phyloP scores from a whole-genome alignment of 192 early-diverging fungal genomes.

The Rhizoclosmatium globosum region DNA sequence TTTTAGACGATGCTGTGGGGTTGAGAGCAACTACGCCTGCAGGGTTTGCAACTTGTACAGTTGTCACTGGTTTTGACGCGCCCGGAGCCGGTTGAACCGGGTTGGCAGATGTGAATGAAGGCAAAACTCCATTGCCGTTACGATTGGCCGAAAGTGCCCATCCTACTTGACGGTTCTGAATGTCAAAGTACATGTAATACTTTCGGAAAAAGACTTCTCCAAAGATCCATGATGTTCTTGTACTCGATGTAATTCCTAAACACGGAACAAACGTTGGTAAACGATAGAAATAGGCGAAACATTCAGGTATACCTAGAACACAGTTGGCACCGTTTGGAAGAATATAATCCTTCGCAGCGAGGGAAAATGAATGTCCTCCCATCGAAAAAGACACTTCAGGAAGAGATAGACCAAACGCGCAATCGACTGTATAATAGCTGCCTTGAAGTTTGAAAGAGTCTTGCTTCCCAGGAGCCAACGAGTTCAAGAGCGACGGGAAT shows the following conservation, averaged over 20 bases:
- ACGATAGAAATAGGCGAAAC: background rate
- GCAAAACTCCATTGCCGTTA: background rate
- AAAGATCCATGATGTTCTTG: slow-evolving; percentile 48
- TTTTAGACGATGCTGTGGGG: too few relatives aligned
- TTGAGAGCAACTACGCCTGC: too few relatives aligned
- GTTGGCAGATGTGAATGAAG: too few relatives aligned
- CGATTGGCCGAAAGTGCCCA: slow-evolving; percentile 7
- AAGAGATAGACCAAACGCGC: background rate
- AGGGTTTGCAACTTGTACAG: too few relatives aligned
- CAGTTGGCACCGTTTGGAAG: background rate
- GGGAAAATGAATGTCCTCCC: background rate
- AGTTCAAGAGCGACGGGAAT: background rate
- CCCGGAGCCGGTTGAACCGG: too few relatives aligned
- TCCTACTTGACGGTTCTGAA: slow-evolving; percentile 18
- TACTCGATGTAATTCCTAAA: slow-evolving; percentile 1
- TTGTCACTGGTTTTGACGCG: too few relatives aligned
- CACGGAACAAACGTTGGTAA: background rate
- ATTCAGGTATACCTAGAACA: slow-evolving; percentile 1
- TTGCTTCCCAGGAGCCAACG: background rate
- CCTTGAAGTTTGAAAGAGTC: background rate
- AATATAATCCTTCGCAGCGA: background rate
- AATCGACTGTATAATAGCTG: background rate
- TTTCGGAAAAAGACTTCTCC: slow-evolving; percentile 17
- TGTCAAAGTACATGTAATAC: slow-evolving; percentile 6
- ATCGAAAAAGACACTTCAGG: slow-evolving; percentile 6